Evolutionary conservation across 495 filamentous ascomycete species (phyloP).

Genomic region (Ascodesmis nigricans): DNA sequence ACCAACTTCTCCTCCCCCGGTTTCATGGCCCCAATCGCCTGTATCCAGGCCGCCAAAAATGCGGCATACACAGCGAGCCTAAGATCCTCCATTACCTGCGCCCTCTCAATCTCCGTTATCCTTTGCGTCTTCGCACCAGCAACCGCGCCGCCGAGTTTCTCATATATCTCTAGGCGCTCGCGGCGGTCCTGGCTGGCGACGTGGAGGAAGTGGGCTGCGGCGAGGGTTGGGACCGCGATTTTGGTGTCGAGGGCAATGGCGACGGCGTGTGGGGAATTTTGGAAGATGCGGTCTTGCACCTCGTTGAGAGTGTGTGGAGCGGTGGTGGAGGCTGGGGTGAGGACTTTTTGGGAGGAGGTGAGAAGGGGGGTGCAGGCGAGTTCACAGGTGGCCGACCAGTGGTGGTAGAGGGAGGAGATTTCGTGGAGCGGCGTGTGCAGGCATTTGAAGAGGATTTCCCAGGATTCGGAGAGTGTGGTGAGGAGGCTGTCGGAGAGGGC

Average conservation of each 20-base stretch:
- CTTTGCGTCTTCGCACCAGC: conserved; percentile 26
- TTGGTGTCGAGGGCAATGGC: neutral
- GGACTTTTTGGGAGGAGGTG: neutral
- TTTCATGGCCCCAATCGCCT: conserved; percentile 44
- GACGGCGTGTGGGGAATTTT: conserved; percentile 30
- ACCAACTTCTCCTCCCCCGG: no score
- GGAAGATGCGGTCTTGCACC: conserved; percentile 37
- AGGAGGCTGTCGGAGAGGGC: no score
- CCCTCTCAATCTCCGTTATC: conserved; percentile 24
- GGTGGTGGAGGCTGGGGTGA: neutral
- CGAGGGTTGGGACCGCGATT: conserved; percentile 33
- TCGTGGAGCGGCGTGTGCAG: conserved; percentile 40
- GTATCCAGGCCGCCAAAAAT: conserved; percentile 40
- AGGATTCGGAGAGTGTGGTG: conserved; percentile 44
- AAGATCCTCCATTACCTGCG: conserved; percentile 35
- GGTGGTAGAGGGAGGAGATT: conserved; percentile 35
- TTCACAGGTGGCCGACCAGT: conserved; percentile 38
- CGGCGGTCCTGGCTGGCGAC: conserved; percentile 40
- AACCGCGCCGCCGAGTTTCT: conserved; percentile 21
- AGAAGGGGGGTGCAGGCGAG: conserved; percentile 22
- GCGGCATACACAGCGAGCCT: conserved; percentile 38
- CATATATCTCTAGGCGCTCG: conserved; percentile 28
- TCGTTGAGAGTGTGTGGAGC: conserved; percentile 33
- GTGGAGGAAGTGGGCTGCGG: conserved; percentile 41
- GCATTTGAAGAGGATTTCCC: conserved; percentile 38